These are phyloP conservation scores for Panaeolus papilionaceus DNA, from an alignment of 768 basidiomycete genomes.

Conservation along the genomic window DNA sequence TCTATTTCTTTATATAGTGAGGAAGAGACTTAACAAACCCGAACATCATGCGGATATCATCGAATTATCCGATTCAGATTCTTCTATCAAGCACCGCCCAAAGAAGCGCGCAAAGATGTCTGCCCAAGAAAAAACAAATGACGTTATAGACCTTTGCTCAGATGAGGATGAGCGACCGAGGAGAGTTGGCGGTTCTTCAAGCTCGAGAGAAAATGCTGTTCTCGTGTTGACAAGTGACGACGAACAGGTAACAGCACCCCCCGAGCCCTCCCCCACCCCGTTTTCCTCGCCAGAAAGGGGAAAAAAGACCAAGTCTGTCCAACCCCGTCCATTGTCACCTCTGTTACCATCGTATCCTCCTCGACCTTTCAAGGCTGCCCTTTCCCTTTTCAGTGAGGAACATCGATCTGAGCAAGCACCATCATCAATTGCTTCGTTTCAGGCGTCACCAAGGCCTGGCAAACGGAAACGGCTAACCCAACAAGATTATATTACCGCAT, in stretches of 20 bases:
- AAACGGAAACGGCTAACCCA: neutral
- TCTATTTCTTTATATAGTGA: neutral
- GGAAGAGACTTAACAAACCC: neutral
- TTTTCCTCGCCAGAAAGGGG: conserved; percentile 5
- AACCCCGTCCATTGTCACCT: neutral
- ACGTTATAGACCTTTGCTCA: conserved; percentile 23
- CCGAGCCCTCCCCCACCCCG: neutral
- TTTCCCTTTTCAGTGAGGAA: neutral
- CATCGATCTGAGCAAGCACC: neutral
- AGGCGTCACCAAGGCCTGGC: neutral
- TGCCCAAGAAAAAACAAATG: neutral
- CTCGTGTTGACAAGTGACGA: conserved; percentile 20
- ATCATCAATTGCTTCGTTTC: neutral
- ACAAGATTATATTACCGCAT: neutral
- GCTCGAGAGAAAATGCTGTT: neutral
- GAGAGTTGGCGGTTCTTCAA: neutral
- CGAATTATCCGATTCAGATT: conserved; percentile 17
- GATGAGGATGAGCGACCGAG: conserved; percentile 16
- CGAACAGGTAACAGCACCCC: conserved; percentile 3
- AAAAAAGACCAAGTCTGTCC: neutral
- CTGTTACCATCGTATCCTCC: neutral
- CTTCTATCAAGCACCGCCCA: neutral
- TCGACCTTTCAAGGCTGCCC: neutral
- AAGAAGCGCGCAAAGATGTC: conserved; percentile 16
- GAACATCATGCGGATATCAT: conserved; percentile 8